Evolutionary conservation across 768 basidiomycete genomes (phyloP), one percentile per base, ranked within the genome.

Genomic region (Candolleomyces aberdarensis): DNA sequence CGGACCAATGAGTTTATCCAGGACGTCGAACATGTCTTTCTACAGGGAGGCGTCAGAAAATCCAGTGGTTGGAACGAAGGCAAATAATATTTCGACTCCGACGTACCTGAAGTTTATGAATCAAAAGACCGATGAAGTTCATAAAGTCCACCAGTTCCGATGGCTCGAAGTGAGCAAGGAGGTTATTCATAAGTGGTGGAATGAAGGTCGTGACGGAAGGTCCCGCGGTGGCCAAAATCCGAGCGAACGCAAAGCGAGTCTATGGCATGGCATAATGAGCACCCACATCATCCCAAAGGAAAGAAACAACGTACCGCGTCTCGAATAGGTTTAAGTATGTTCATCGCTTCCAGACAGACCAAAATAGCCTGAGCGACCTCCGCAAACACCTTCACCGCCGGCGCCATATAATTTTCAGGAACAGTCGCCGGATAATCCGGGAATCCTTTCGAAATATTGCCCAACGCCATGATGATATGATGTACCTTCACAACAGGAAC

Each of bases 401-500:
- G 91, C 19, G 86, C 76, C 9, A 85, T 80, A 66, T 88, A 89
- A 36, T 84, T 85, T 65, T 83, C 81, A 0, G 86, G 85, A 1
- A 87, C 75, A 1, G 85, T 82, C 15, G 83, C 85, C 47, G 92
- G 91, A 68, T 90, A 89, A 70, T 94, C 94, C 0, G 97, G 97
- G 75, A 98, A 98, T 13, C 97, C 97, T 75, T 97, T 97, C 40
- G 95, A 91, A 58, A 98, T 85, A 67, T 92, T 94, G 13, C 96
- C 96, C 20, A 98, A 79, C 3, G 96, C 95, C 87, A 96, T 91
- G 71, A 98, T 89, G 65, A 88, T 82, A 75, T 98, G 96, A 67
- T 98, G 97, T 8, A 94, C 85, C 69, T 86, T 87, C 58, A 98
- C 80, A 66, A 97, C 86, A n/a, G 92, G 83, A 48, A 91, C 71